Evolutionary conservation across 345 rosid genomes (phyloP).

Genomic region (Excoecaria cochinchinensis): DNA sequence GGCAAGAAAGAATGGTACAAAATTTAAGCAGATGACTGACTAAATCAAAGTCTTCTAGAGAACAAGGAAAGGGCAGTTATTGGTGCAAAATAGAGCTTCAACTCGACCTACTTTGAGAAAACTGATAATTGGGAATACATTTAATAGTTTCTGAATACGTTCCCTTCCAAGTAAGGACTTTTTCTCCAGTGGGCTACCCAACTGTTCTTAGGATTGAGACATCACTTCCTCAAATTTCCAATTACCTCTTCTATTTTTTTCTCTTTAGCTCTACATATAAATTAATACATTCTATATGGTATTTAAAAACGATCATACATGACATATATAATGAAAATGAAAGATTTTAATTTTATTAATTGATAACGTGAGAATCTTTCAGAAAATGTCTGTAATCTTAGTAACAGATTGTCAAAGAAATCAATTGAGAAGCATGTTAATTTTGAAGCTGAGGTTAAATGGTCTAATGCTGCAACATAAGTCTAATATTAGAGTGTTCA

Average conservation of each 20-base stretch:
- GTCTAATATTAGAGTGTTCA: conserved; percentile 4
- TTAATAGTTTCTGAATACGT: neutral
- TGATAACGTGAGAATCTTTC: no score
- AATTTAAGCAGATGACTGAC: neutral
- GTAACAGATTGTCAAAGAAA: neutral
- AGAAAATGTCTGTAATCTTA: no score
- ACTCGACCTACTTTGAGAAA: neutral
- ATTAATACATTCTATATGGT: neutral
- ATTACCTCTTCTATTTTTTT: neutral
- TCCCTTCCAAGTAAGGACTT: conserved; percentile 19
- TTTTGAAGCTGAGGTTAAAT: neutral
- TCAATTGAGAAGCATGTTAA: neutral
- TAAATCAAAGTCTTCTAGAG: neutral
- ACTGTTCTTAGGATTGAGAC: conserved; percentile 28
- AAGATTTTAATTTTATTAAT: no score
- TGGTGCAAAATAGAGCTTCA: neutral
- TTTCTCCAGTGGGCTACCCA: conserved; percentile 39
- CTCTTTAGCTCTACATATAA: neutral
- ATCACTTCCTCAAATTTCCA: neutral
- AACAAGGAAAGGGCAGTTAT: neutral
- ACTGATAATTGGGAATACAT: neutral
- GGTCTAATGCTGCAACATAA: conserved; percentile 28
- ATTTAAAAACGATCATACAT: no score
- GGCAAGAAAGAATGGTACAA: neutral
- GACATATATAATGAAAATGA: no score